Base-by-base conservation (phyloP, 2,329 filamentous ascomycete genomes). In the Rhytidhysteron rufulum region DNA sequence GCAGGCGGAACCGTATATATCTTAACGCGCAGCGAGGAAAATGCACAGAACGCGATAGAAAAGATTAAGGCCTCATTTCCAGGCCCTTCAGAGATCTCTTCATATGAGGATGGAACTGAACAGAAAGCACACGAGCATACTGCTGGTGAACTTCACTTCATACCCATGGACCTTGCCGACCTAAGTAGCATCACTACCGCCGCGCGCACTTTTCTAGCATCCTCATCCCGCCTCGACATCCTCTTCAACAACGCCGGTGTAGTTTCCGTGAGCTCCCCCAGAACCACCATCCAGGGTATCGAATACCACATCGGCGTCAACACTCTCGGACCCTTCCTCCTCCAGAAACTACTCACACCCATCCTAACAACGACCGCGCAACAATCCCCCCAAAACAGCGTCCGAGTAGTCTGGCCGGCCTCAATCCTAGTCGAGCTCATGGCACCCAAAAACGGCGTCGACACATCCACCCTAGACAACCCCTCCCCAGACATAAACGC, bases 1-100 rank as follows among this genome's bases (percentile, higher is more conserved):
- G 67, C 67, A 24, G 72, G 75, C 39, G 75, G 68, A 25, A 74
- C 61, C 1, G 69, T 79, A 13, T 79, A 77, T 53, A 54, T 76
- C 19, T 72, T 73, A 13, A 68, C 67, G 5, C 71, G 75, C 15
- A 67, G 55, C 4, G 50, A 62, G 30, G 56, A 63, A 20, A 75
- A 73, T 47, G 72, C 61, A 8, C 45, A 50, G 5, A 46, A 52
- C 2, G 73, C 74, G n/a, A 72, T 79, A 33, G 49, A 57, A 1
- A 45, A 58, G 3, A 71, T 79, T 46, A 60, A 67, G 18, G 25
- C 25, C 32, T 49, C 55, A 3, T 37, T 51, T 18, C 63, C 69
- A 0, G 41, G 55, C 13, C 69, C n/a, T n/a, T n/a, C n/a, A n/a
- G n/a, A n/a, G n/a, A n/a, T n/a, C n/a, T n/a, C n/a, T n/a, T n/a